phyloP scores from a whole-genome alignment of 495 filamentous ascomycete species.

The Aspergillus diversus region DNA sequence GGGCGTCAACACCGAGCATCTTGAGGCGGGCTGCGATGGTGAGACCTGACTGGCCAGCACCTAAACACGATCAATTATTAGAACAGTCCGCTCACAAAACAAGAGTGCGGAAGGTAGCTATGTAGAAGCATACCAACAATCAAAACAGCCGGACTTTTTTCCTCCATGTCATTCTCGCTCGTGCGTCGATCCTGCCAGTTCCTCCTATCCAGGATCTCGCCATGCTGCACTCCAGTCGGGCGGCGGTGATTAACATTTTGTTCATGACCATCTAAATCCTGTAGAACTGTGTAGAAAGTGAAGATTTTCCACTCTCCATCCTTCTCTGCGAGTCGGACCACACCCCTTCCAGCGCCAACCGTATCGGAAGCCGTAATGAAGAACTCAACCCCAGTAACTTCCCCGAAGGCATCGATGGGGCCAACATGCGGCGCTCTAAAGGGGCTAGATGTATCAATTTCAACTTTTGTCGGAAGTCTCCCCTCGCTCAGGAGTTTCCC shows the following conservation, averaged over 20 bases:
- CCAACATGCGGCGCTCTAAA: conserved; percentile 51
- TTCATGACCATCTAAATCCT: conserved; percentile 50
- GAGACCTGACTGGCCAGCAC: conserved; percentile 58
- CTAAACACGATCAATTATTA: conserved; percentile 22
- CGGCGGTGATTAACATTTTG: conserved; percentile 44
- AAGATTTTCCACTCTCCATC: conserved; percentile 65
- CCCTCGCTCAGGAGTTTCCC: conserved; percentile 45
- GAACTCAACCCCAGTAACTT: conserved; percentile 56
- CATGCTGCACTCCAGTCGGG: conserved; percentile 52
- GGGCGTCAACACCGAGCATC: conserved; percentile 64
- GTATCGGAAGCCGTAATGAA: conserved; percentile 52
- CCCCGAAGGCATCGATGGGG: conserved; percentile 52
- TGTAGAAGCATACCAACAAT: conserved; percentile 60
- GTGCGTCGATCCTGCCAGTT: conserved; percentile 71
- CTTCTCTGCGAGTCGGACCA: conserved; percentile 56
- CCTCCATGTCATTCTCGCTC: conserved; percentile 55
- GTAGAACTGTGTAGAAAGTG: conserved; percentile 61
- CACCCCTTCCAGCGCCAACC: conserved; percentile 56
- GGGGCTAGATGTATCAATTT: conserved; percentile 52
- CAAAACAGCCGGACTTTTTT: conserved; percentile 63
- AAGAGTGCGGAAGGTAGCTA: neutral
- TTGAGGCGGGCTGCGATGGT: conserved; percentile 71
- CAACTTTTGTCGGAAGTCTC: conserved; percentile 45
- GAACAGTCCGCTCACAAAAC: neutral
- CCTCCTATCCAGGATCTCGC: conserved; percentile 53